phyloP scores from a whole-genome alignment of 2,329 filamentous ascomycete species.

The Botrytis porri region DNA sequence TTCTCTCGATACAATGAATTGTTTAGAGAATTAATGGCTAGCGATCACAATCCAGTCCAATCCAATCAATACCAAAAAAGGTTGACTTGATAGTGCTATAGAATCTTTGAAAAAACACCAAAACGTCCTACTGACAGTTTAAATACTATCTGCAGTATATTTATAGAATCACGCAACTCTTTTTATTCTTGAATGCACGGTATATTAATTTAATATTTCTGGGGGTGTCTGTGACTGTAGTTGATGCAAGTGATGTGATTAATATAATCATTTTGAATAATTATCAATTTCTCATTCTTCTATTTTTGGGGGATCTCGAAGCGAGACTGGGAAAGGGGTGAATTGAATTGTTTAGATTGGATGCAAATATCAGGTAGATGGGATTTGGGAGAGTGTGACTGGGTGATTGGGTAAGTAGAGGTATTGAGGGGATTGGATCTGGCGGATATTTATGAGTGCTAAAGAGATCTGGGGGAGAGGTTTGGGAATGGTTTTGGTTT shows the following conservation, averaged over 20 bases:
- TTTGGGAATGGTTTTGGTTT: not conserved
- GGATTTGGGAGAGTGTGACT: not conserved
- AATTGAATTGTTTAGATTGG: not conserved
- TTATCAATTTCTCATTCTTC: not conserved
- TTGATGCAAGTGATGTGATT: not conserved
- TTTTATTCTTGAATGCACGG: not conserved
- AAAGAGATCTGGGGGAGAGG: not conserved
- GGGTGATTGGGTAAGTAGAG: rapidly evolving
- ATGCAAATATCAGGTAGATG: not conserved
- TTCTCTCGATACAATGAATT: not conserved
- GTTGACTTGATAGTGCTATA: not conserved
- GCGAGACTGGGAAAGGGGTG: not conserved
- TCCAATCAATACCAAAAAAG: not conserved
- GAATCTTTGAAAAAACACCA: not conserved
- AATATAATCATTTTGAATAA: not conserved
- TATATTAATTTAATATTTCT: not conserved
- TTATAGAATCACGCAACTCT: not conserved
- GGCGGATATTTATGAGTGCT: not conserved
- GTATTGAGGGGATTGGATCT: not conserved
- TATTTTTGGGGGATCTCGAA: not conserved
- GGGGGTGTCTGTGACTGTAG: not conserved
- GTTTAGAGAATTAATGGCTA: not conserved
- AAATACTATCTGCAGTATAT: not conserved
- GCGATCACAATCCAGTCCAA: not conserved
- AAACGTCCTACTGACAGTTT: not conserved